Evolutionary conservation across 306 rosid species (phyloP).

Genomic region (Rosa persica): DNA sequence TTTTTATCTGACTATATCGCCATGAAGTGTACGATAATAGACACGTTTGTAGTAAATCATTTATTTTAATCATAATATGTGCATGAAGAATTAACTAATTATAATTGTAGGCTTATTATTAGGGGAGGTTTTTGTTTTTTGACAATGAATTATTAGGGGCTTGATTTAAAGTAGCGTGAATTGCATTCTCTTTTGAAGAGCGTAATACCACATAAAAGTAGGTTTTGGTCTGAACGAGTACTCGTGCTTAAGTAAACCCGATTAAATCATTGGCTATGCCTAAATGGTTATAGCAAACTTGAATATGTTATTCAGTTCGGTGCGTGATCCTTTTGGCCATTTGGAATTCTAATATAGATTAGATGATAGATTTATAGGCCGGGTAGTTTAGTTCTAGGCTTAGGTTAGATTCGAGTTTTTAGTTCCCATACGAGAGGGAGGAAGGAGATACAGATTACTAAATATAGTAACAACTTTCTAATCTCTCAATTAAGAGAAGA

Average conservation of each 20-base stretch:
- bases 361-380: not conserved
- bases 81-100: too few relatives aligned
- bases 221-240: slow-evolving; percentile 27
- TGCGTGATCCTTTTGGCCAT: not conserved
- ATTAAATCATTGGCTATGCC: slow-evolving; percentile 25
- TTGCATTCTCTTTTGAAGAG: too few relatives aligned
- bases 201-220: slow-evolving; percentile 22
- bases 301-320: not conserved
- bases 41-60: not conserved
- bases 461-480: slow-evolving; percentile 38
- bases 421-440: slow-evolving; percentile 61
- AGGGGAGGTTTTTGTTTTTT: too few relatives aligned
- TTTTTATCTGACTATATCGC: not conserved
- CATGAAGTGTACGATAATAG: too few relatives aligned
- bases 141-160: too few relatives aligned
- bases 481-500: not conserved
- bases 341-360: not conserved
- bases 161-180: not conserved
- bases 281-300: not conserved
- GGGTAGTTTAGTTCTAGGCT: not conserved
- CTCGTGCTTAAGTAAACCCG: slow-evolving; percentile 46
- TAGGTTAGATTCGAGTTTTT: slow-evolving; percentile 34
- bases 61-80: too few relatives aligned
- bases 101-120: too few relatives aligned
- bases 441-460: slow-evolving; percentile 43